Conservation (phyloP, 2,329 filamentous ascomycete genomes). For the Paraphaeosphaeria sporulosa region DNA sequence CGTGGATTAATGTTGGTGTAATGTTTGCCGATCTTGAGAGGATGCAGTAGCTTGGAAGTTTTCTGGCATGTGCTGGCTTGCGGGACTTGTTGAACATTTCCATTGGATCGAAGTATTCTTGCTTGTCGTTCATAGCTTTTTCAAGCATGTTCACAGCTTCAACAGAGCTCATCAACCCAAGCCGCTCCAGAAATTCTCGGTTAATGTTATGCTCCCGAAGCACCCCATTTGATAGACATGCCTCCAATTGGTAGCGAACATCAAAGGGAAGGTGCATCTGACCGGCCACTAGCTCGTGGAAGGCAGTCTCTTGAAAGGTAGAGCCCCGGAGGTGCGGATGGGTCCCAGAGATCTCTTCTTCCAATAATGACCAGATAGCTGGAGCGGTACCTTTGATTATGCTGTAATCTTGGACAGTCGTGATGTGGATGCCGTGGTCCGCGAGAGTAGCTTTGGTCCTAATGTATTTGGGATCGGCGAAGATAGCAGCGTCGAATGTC, state of each 20-base stretch:
- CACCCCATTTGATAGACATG: constrained; percentile 81
- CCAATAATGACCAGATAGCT: constrained; percentile 36
- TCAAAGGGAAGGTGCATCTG: constrained; percentile 60
- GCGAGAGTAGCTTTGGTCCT: constrained; percentile 63
- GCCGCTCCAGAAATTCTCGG: constrained; percentile 69
- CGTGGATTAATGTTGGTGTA: constrained; percentile 84
- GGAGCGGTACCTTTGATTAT: constrained; percentile 32
- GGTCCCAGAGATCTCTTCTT: constrained; percentile 38
- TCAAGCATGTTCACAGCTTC: constrained; percentile 75
- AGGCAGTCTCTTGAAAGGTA: constrained; percentile 17
- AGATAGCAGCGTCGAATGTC: constrained; percentile 51
- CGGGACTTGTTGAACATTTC: constrained; percentile 67
- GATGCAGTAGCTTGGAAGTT: constrained; percentile 75
- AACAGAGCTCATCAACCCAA: constrained; percentile 60
- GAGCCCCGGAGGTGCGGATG: constrained; percentile 29
- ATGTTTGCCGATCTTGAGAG: constrained; percentile 78
- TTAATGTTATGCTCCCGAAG: constrained; percentile 79
- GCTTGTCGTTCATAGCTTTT: constrained; percentile 71
- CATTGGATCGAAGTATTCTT: constrained; percentile 73
- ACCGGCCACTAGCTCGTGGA: constrained; percentile 43
- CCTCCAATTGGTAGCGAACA: constrained; percentile 89
- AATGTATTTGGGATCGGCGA: constrained; percentile 46
- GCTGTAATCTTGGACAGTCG: constrained; percentile 54
- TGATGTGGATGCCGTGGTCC: constrained; percentile 75
- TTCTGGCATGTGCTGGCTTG: constrained; percentile 37